A percentile compares a stretch with the other conserved stretches of the same genome.
Evolutionary conservation across 495 filamentous ascomycete species (phyloP).

Genomic region (Podospora anserina): DNA sequence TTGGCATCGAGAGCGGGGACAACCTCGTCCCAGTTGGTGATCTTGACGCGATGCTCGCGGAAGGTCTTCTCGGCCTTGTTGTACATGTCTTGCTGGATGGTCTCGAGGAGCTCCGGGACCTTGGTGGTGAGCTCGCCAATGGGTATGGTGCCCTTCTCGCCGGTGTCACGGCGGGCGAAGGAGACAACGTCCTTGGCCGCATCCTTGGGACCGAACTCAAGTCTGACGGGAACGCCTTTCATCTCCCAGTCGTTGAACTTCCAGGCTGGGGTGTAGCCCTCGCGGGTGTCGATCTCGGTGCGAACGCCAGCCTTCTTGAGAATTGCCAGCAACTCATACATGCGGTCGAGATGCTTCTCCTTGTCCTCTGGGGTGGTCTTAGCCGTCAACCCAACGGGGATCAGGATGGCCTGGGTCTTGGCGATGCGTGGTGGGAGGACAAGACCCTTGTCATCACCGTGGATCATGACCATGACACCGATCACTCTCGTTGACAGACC

Average conservation of each 20-base stretch:
- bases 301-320: slow-evolving; percentile 67
- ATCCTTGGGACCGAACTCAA: slow-evolving; percentile 95
- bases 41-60: slow-evolving; percentile 69
- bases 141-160: slow-evolving; percentile 70
- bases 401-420: slow-evolving; percentile 77
- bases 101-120: slow-evolving; percentile 77
- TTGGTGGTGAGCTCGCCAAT: slow-evolving; percentile 66
- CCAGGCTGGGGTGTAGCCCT: slow-evolving; percentile 87
- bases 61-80: slow-evolving; percentile 74
- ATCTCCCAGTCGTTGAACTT: slow-evolving; percentile 97
- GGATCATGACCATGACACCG: slow-evolving; percentile 97
- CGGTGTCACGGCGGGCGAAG: slow-evolving; percentile 82
- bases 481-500: slow-evolving; percentile 93
- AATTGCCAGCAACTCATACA: slow-evolving; percentile 62
- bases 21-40: slow-evolving; percentile 88
- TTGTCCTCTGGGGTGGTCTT: slow-evolving; percentile 77
- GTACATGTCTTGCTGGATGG: slow-evolving; percentile 84
- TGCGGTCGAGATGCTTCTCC: slow-evolving; percentile 63
- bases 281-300: slow-evolving; percentile 70
- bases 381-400: slow-evolving; percentile 91
- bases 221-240: slow-evolving; percentile 85
- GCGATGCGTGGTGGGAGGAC: slow-evolving; percentile 69
- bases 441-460: slow-evolving; percentile 90
- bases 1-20: slow-evolving; percentile 81
- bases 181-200: slow-evolving; percentile 77